phyloP scores from a whole-genome alignment of 768 basidiomycete genomes.

The Suillus subaureus region DNA sequence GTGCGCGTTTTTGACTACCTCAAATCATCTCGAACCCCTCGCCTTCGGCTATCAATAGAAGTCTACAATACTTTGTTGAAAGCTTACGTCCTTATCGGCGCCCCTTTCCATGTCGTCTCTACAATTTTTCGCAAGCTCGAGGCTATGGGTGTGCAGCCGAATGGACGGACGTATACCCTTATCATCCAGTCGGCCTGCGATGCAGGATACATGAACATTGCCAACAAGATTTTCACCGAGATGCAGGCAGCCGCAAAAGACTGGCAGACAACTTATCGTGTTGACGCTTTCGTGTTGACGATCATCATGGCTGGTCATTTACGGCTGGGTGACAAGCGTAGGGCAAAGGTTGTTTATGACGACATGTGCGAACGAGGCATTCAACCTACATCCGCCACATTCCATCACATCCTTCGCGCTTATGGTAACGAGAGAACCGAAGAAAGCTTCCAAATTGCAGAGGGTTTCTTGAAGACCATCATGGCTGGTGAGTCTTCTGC shows the following conservation, averaged over 20 bases:
- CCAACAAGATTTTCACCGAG: slow-evolving; percentile 65
- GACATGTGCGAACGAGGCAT: slow-evolving; percentile 72
- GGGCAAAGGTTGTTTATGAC: slow-evolving; percentile 67
- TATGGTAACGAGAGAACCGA: slow-evolving; percentile 53
- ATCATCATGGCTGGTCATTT: slow-evolving; percentile 78
- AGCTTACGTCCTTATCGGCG: slow-evolving; percentile 79
- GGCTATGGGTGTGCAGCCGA: slow-evolving; percentile 53
- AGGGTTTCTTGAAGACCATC: slow-evolving; percentile 62
- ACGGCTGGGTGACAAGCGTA: slow-evolving; percentile 47
- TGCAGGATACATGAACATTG: slow-evolving; percentile 61
- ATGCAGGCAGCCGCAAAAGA: slow-evolving; percentile 53
- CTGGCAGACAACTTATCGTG: slow-evolving; percentile 39
- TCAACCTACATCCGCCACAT: slow-evolving; percentile 68
- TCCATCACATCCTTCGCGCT: slow-evolving; percentile 63
- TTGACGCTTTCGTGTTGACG: slow-evolving; percentile 66
- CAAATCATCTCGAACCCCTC: slow-evolving; percentile 34
- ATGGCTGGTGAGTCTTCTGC: slow-evolving; percentile 37
- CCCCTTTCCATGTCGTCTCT: slow-evolving; percentile 69
- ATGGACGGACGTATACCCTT: slow-evolving; percentile 66
- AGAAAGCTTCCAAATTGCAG: slow-evolving; percentile 59
- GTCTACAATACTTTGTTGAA: slow-evolving; percentile 81
- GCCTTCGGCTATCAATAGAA: slow-evolving; percentile 52
- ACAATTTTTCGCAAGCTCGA: slow-evolving; percentile 61
- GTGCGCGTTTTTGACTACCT: slow-evolving; percentile 71
- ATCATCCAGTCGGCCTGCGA: slow-evolving; percentile 85